phyloP scores from a whole-genome alignment of 2,329 filamentous ascomycete species.

The Botrytis pseudocinerea region DNA sequence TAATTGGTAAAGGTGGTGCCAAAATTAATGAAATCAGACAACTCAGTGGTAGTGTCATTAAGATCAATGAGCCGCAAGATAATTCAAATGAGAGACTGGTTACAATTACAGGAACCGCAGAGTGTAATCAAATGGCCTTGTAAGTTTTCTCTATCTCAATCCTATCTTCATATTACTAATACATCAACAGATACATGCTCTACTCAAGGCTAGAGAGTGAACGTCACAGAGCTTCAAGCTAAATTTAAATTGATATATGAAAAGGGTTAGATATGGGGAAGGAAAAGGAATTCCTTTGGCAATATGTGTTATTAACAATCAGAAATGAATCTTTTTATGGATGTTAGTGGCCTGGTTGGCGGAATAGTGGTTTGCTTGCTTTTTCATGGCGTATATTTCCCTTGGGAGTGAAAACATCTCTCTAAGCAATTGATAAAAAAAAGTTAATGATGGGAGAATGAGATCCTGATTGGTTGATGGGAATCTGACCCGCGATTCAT shows the following conservation, averaged over 20 bases:
- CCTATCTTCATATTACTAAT: not conserved
- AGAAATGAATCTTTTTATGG: constrained; percentile 4
- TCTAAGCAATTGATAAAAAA: not conserved
- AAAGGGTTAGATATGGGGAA: not conserved
- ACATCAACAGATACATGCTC: constrained; percentile 61
- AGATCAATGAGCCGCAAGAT: constrained; percentile 99
- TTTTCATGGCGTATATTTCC: constrained; percentile 13
- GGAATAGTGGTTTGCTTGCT: constrained; percentile 5
- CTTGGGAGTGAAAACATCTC: not conserved
- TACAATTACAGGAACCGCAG: constrained; percentile 96
- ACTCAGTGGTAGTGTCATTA: constrained; percentile 96
- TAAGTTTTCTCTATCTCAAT: constrained; percentile 50
- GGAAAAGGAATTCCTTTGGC: not conserved
- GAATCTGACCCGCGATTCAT: not conserved
- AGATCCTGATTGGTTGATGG: not conserved
- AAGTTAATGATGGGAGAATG: constrained; percentile 7
- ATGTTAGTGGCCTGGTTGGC: constrained; percentile 3
- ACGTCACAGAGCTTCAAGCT: constrained; percentile 39
- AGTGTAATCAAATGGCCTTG: constrained; percentile 99
- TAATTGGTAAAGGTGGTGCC: constrained; percentile 63
- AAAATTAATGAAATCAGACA: constrained; percentile 99
- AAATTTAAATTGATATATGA: constrained; percentile 6
- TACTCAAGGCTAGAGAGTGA: constrained; percentile 86
- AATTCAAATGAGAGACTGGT: constrained; percentile 98
- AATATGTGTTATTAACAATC: constrained; percentile 5